Conservation (phyloP, 2,329 filamentous ascomycete species). For the Fusarium algeriense region DNA sequence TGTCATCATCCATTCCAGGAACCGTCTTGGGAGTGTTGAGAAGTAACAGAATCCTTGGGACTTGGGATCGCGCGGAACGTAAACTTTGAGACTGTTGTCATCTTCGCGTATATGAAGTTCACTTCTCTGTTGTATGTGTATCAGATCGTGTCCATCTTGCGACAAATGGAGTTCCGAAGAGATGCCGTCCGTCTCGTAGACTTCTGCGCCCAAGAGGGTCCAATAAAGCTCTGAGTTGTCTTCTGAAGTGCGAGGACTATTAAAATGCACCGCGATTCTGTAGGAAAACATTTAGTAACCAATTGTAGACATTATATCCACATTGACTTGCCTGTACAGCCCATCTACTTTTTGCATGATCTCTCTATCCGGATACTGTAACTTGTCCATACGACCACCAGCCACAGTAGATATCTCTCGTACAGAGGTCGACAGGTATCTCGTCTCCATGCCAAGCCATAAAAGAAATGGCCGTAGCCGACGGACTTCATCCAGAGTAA, state of each 20-base stretch:
- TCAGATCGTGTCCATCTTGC: slow-evolving; percentile 42
- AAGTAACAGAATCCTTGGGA: slow-evolving; percentile 49
- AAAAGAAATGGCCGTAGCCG: slow-evolving; percentile 49
- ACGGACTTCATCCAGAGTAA: slow-evolving; percentile 50
- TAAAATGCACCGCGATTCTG: slow-evolving; percentile 43
- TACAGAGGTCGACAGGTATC: slow-evolving; percentile 51
- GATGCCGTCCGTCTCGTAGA: slow-evolving; percentile 51
- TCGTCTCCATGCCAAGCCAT: slow-evolving; percentile 50
- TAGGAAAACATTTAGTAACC: not conserved
- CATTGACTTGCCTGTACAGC: slow-evolving; percentile 48
- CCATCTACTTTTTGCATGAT: slow-evolving; percentile 49
- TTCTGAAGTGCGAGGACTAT: slow-evolving; percentile 30
- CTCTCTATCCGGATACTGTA: slow-evolving; percentile 44
- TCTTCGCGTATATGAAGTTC: slow-evolving; percentile 50
- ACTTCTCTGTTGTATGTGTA: slow-evolving; percentile 34
- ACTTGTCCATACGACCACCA: slow-evolving; percentile 10
- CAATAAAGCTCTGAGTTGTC: slow-evolving; percentile 24
- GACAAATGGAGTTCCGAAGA: slow-evolving; percentile 45
- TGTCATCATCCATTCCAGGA: slow-evolving; percentile 54
- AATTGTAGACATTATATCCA: rapidly evolving
- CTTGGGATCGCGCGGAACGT: slow-evolving; percentile 48
- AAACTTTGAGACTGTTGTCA: slow-evolving; percentile 42
- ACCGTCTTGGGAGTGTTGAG: slow-evolving; percentile 41
- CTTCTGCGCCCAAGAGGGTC: slow-evolving; percentile 26
- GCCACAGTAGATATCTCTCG: slow-evolving; percentile 51